phyloP scores from a whole-genome alignment of 2,329 filamentous ascomycete species.

The Tolypocladium album region DNA sequence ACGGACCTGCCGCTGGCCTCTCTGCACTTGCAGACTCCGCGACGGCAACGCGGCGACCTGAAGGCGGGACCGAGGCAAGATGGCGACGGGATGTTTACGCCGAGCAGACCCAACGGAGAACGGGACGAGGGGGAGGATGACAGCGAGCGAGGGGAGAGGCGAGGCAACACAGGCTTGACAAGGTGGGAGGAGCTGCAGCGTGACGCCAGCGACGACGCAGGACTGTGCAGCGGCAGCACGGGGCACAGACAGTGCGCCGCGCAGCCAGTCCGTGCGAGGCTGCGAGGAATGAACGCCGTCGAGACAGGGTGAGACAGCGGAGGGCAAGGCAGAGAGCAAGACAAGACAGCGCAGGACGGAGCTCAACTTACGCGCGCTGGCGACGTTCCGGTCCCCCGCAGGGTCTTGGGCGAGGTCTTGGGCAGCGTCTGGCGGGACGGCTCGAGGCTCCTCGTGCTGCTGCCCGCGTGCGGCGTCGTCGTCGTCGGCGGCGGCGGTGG shows the following conservation, averaged over 20 bases:
- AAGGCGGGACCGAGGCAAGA: not conserved
- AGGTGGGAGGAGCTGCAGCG: not conserved
- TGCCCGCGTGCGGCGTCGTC: not conserved
- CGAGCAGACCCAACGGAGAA: not conserved
- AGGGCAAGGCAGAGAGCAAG: not conserved
- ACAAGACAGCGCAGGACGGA: not conserved
- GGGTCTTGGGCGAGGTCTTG: not conserved
- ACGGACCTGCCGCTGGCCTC: not conserved
- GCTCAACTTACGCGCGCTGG: not conserved
- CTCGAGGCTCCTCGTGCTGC: not conserved
- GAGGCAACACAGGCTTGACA: not conserved
- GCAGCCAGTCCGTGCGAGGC: not conserved
- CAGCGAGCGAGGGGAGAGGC: not conserved
- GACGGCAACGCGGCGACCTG: not conserved
- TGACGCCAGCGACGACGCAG: not conserved
- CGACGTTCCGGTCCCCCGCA: not conserved
- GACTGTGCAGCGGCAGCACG: not conserved
- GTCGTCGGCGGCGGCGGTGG: not conserved
- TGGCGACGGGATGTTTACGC: not conserved
- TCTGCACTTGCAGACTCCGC: not conserved
- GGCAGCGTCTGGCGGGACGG: not conserved
- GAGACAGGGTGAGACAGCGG: not conserved
- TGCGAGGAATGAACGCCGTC: not conserved
- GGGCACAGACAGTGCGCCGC: not conserved
- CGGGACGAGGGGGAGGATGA: not conserved